Evolutionary conservation across 1,284 basidiomycete species (phyloP), one percentile per base, ranked within the genome.

Genomic region (Albatrellus sp.): DNA sequence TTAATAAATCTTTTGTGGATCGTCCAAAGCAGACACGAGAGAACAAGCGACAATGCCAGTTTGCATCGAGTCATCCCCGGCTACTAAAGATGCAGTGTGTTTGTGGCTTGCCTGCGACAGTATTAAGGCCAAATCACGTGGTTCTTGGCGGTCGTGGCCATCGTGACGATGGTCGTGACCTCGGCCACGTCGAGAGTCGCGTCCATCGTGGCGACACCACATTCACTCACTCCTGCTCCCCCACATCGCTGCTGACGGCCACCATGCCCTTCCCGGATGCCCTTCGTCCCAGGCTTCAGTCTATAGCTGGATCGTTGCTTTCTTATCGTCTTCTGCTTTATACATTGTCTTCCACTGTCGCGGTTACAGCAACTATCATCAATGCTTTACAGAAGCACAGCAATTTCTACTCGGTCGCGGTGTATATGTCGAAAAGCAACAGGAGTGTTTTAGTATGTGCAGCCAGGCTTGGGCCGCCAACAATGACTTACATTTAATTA

Each of bases 351-450:
- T 91, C 89, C 37, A 67, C 77, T 29, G 55, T 77, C n/a, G 77
- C 86, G 0, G 79, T 90, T 31, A 72, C 72, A 0, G 75, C 73
- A 11, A 80, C 86, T 17, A 70, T 94, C 46, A 66, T 73, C 42
- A 86, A 84, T 60, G 92, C 92, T 4, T 74, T 93, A 53, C 73
- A 79, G 55, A 82, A 76, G 46, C 77, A 96, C 53, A 82, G 82
- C 56, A 97, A 96, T 68, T 97, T 96, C 67, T 98, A 94, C 58
- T 84, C 91, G 11, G 86, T 96, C 4, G 77, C 88, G 10, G 90
- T 98, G 2, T 87, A 85, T 57, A 73, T 99, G n/a, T 88, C 90
- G 4, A 85, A 85, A 60, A 94, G 90, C 59, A 92, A 86, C 56
- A 80, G 88, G 24, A 88, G 87, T 54, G 76, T 93, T 44, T 68